Conservation (phyloP, 2,329 filamentous ascomycete genomes). For the Cytospora schulzeri region DNA sequence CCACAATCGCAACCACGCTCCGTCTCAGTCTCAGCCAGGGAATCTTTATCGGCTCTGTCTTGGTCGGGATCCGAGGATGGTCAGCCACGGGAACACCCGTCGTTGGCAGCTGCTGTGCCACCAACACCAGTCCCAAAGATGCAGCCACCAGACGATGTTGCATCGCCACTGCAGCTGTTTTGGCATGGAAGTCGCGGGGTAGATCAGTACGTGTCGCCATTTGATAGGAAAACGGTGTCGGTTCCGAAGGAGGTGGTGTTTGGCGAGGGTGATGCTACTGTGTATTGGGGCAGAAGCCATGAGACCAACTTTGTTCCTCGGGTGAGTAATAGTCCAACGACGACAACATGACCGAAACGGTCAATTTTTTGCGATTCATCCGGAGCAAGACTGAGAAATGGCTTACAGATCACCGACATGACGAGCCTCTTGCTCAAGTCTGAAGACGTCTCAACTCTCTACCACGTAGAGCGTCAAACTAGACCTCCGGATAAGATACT, state of each 20-base stretch:
- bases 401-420: constrained; percentile 16
- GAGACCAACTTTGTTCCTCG: constrained; percentile 24
- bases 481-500: constrained; percentile 16
- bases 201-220: constrained; percentile 15
- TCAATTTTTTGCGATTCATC: not conserved
- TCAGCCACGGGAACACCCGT: not conserved
- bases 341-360: not conserved
- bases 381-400: not conserved
- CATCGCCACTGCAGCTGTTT: constrained; percentile 15
- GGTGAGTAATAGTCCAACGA: not conserved
- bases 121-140: not conserved
- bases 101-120: not conserved
- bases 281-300: constrained; percentile 22
- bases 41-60: not conserved
- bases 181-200: constrained; percentile 24
- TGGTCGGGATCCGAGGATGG: not conserved
- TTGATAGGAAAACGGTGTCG: not conserved
- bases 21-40: not conserved
- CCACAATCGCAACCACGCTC: not conserved
- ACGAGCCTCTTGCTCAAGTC: constrained; percentile 19
- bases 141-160: not conserved
- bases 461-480: constrained; percentile 27
- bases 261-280: constrained; percentile 19
- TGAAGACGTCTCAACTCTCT: constrained; percentile 18
- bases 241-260: constrained; percentile 23